These are phyloP conservation scores for Emergomyces orientalis DNA, from an alignment of 2,329 filamentous ascomycete species.

Conservation along the genomic window DNA sequence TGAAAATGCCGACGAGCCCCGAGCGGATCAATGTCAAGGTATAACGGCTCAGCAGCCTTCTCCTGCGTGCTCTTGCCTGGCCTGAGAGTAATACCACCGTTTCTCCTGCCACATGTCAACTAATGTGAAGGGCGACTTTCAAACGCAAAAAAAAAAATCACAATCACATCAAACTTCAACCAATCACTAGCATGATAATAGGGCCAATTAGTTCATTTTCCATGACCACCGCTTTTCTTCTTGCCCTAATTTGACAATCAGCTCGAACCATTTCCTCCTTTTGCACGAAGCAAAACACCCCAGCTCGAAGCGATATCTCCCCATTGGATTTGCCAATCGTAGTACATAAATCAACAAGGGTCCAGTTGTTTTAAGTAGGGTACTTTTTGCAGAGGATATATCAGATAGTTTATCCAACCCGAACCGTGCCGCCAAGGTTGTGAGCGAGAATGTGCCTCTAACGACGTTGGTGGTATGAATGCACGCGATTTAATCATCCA, in stretches of 20 bases:
- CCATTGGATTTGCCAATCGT: background rate
- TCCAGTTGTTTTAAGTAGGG: background rate
- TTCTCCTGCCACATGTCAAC: background rate
- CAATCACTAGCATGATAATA: background rate
- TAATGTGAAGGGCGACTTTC: background rate
- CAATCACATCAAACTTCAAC: background rate
- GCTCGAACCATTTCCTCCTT: background rate
- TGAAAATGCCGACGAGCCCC: too few relatives aligned
- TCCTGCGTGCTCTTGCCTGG: background rate
- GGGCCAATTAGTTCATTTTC: background rate
- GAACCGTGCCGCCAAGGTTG: background rate
- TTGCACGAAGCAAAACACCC: background rate
- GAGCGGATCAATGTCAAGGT: background rate
- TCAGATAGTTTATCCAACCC: background rate
- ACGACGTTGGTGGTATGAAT: background rate
- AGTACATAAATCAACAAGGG: background rate
- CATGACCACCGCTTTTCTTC: background rate
- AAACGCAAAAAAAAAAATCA: background rate
- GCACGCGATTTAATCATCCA: background rate
- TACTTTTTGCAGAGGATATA: background rate
- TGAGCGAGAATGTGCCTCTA: background rate
- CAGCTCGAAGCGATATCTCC: background rate
- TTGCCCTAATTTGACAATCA: background rate
- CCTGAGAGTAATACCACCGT: too few relatives aligned
- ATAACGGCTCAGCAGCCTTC: background rate